Percentiles rank a stretch among this genome's conserved stretches.
Conservation (phyloP, 2,329 filamentous ascomycete genomes). For the Ophiostoma pallidulum region DNA sequence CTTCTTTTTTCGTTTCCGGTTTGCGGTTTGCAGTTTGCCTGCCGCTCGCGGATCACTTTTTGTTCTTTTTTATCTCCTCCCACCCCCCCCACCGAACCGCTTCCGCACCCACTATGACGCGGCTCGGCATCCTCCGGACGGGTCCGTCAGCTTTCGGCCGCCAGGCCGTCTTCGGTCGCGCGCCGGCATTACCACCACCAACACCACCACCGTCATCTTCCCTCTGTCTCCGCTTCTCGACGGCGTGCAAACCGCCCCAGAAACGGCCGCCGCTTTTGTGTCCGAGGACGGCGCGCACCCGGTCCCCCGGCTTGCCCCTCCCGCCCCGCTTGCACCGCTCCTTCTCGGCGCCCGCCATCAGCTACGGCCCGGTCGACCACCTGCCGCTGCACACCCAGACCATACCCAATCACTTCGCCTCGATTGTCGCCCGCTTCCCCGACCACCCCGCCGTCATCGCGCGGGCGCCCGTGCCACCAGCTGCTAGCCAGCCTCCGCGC, state of each 20-base stretch:
- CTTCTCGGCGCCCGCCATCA: constrained; percentile 6
- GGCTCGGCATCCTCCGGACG: too few species aligned
- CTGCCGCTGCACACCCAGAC: constrained; percentile 58
- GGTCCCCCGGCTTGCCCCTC: background rate
- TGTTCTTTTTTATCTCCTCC: constrained; percentile 8
- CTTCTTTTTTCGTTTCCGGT: background rate
- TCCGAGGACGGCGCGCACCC: too few species aligned
- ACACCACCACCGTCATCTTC: too few species aligned
- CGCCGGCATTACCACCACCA: too few species aligned
- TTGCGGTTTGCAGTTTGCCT: background rate
- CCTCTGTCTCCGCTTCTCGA: background rate
- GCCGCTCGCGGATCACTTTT: background rate
- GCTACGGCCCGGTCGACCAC: constrained; percentile 28
- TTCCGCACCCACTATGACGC: too few species aligned
- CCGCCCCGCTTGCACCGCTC: background rate
- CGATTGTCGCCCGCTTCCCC: constrained; percentile 53
- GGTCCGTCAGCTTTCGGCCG: too few species aligned
- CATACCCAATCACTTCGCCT: constrained; percentile 62
- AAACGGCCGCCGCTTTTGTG: too few species aligned
- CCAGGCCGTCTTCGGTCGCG: too few species aligned
- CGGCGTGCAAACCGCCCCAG: background rate
- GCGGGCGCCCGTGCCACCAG: constrained; percentile 31
- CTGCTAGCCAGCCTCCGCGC: constrained; percentile 10
- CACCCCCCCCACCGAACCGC: too few species aligned
- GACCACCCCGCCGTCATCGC: constrained; percentile 52